Base-by-base conservation (phyloP, 1,139 yeast genomes). In the Pneumocystis canis region DNA sequence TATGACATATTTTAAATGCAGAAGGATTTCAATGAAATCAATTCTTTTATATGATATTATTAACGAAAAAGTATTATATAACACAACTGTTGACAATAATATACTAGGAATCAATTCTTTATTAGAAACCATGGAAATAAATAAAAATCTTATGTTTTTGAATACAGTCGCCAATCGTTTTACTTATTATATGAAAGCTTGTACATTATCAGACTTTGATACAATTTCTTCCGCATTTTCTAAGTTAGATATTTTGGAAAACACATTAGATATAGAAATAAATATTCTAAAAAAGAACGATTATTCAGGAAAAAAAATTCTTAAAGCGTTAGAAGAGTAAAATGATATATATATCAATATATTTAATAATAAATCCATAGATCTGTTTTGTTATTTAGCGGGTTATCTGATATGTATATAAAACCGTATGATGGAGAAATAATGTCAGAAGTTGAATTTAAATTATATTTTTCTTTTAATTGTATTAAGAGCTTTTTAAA, bases 191-290 rank as follows among this genome's bases (percentile, higher is more conserved):
- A 60, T 66, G 60, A 30, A 47, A 14, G 14, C 35, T 5, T 65
- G 65, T 33, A 40, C 59, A 7, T 60, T 63, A 4, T 18, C 32
- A n/a, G 67, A 66, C 25, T 66, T 66, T 65, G 67, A 64, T 25
- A 56, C 35, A 18, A 61, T 57, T 60, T 65, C 66, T 3, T 60
- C 61, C 16, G 47, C 62, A 30, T 47, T 59, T 39, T 58, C 61
- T 25, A 65, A 63, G 14, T 54, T 65, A 14, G 39, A 30, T 11
- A 47, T 61, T 28, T 18, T 63, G 3, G 67, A 66, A 33, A 53
- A 11, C 11, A 33, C 35, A 9, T 58, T 66, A 6, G 65, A 65
- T 58, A 18, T n/a, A 2, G 54, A 59, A 30, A 40, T 66, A 39
- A 39, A 32, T 28, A 18, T 58, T 4, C 9, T 65, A 18, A 62